Base-by-base conservation (phyloP, 139 green algal genomes). In the Auxenochlorella pyrenoidosa region DNA sequence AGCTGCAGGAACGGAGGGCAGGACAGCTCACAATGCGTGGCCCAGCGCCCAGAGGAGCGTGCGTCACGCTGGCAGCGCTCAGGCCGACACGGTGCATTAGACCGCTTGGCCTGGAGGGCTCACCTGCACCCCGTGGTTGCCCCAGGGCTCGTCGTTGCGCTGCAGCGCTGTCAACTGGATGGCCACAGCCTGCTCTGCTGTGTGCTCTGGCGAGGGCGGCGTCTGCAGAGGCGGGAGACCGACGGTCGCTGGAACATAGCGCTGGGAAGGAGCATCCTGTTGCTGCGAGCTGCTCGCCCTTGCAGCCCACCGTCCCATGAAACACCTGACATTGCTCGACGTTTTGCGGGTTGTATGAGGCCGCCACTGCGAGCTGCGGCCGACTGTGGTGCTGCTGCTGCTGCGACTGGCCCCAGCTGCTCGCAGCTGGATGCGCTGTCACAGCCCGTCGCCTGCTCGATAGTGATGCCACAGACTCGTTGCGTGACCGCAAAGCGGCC, bases 141-240 rank as follows among this genome's bases (percentile, higher is more conserved):
- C 89, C 92, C 92, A 95, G 22, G 93, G 93, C 36, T 93, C 41
- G 47, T 95, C 66, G 71, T 91, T 91, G 8, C 81, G 71, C 21
- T 58, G 59, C 30, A 95, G 84, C 21, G 93, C 92, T 5, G 93
- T 66, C 40, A 95, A 58, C 71, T 95, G 93, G 30, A 84, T 89
- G 34, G 30, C 16, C 19, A 95, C 87, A 0, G 83, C 78, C 44
- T 95, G 54, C 40, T 87, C 66, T 19, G 92, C 65, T 43, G 65
- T 87, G 22, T 93, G 83, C 1, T 89, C 60, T 30, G 71, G 58
- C 21, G 54, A 83, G 12, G 93, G 92, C 26, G 34, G 59, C 19
- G 90, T 85, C 73, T 86, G 51, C 43, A 78, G 10, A 47, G 6
- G 34, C 65, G 51, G 58, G 13, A 59, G 28, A 28, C 36, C 13